Conservation (phyloP, 495 filamentous ascomycete genomes). For the Xylaria venustula region DNA sequence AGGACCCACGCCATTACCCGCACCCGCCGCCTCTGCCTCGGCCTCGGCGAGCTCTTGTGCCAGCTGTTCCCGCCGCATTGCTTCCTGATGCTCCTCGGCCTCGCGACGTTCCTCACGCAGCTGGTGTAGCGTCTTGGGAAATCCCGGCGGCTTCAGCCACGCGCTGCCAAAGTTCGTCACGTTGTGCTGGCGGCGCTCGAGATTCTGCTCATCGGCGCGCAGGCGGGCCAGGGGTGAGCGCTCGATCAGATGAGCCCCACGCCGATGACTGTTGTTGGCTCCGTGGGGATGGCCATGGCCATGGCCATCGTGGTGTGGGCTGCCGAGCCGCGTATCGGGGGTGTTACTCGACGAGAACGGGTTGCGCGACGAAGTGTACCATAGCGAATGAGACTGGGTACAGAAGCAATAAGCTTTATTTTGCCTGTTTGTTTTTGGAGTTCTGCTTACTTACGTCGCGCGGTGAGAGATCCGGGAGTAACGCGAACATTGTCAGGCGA, state of each 20-base stretch:
- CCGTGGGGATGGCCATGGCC: constrained; percentile 16
- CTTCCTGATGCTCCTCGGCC: constrained; percentile 73
- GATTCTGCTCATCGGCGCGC: constrained; percentile 63
- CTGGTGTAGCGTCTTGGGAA: constrained; percentile 72
- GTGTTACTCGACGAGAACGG: constrained; percentile 29
- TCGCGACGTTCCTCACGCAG: constrained; percentile 77
- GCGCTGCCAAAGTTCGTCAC: constrained; percentile 71
- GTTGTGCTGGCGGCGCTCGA: constrained; percentile 66
- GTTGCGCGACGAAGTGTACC: constrained; percentile 61
- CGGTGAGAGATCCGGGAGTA: constrained; percentile 70
- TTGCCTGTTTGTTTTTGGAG: constrained; percentile 14
- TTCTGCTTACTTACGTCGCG: constrained; percentile 59
- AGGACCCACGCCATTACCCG: constrained; percentile 31
- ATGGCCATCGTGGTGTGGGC: constrained; percentile 19
- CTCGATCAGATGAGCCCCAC: constrained; percentile 34
- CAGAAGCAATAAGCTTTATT: not conserved
- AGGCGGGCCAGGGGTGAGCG: constrained; percentile 59
- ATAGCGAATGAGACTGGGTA: constrained; percentile 65
- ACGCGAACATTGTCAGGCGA: constrained; percentile 53
- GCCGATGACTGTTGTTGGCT: constrained; percentile 19
- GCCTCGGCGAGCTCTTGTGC: constrained; percentile 62
- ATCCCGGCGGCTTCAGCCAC: constrained; percentile 78
- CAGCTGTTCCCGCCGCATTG: constrained; percentile 64
- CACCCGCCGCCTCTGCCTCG: constrained; percentile 39
- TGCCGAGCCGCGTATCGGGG: constrained; percentile 27